Conservation (phyloP, 805 yeast species). For the Nakazawaea holstii region DNA sequence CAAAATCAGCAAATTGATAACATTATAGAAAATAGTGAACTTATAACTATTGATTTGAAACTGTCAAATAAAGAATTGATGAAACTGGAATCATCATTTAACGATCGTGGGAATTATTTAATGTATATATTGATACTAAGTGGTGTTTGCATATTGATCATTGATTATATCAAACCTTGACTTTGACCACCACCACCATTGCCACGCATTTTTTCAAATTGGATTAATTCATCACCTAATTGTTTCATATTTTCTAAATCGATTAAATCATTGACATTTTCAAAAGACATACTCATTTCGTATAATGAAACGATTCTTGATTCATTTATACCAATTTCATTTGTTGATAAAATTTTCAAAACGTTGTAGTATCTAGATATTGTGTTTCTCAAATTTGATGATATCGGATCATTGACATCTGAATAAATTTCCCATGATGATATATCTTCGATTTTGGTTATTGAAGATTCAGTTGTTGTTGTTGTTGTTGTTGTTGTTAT, state of each 20-base stretch:
- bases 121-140: conserved; percentile 6
- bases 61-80: conserved; percentile 3
- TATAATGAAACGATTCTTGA: conserved; percentile 74
- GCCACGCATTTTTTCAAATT: conserved; percentile 71
- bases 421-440: conserved; percentile 94
- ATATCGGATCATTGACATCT: conserved; percentile 77
- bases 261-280: conserved; percentile 63
- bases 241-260: conserved; percentile 68
- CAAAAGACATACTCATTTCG: conserved; percentile 81
- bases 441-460: conserved; percentile 81
- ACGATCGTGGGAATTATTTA: conserved; percentile 4
- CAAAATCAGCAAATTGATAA: conserved; percentile 6
- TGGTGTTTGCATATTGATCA: conserved; percentile 5
- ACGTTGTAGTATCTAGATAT: conserved; percentile 86
- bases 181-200: conserved; percentile 41
- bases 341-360: conserved; percentile 71
- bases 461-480: conserved; percentile 37
- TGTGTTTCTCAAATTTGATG: conserved; percentile 56
- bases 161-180: conserved; percentile 8
- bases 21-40: conserved; percentile 2
- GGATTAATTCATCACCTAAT: conserved; percentile 68
- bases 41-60: neutral
- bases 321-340: conserved; percentile 85
- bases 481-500: conserved; percentile 15
- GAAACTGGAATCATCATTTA: conserved; percentile 1